Conservation (phyloP, 495 filamentous ascomycete genomes). For the Lophium mytilinum region DNA sequence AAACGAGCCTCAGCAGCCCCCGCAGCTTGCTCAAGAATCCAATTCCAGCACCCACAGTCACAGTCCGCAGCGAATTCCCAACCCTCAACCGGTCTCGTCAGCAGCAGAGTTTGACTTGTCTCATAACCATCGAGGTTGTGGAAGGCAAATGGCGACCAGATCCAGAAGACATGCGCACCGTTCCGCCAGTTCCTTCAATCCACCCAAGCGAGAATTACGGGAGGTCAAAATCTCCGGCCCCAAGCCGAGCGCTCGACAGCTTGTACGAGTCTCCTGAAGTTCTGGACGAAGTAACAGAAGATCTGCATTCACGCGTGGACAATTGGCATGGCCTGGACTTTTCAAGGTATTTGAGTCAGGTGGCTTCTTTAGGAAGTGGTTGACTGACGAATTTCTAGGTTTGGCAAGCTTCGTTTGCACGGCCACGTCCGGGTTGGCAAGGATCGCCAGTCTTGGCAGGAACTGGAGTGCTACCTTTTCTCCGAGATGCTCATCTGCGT, state of each 20-base stretch:
- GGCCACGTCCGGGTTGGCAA: conserved; percentile 92
- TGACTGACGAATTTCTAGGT: conserved; percentile 42
- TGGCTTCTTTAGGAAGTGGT: background rate
- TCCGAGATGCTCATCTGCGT: conserved; percentile 99
- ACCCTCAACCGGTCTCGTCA: conserved; percentile 86
- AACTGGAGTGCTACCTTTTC: conserved; percentile 94
- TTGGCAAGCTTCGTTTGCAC: conserved; percentile 87
- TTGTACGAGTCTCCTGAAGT: conserved; percentile 51
- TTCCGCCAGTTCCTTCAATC: conserved; percentile 51
- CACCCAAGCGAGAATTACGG: conserved; percentile 12
- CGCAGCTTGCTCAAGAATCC: conserved; percentile 72
- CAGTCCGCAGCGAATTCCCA: conserved; percentile 92
- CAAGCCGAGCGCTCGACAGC: conserved; percentile 27
- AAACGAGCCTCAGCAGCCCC: conserved; percentile 71
- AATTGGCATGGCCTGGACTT: conserved; percentile 99
- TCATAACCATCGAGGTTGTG: conserved; percentile 90
- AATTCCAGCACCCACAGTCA: conserved; percentile 83
- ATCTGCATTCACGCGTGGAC: conserved; percentile 75
- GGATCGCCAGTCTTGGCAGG: conserved; percentile 95
- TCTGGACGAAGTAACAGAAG: conserved; percentile 79
- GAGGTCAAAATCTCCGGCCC: conserved; percentile 23
- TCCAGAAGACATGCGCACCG: conserved; percentile 67
- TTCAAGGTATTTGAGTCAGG: conserved; percentile 48
- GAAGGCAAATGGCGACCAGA: conserved; percentile 88
- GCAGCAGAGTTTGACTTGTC: conserved; percentile 89